Evolutionary conservation across 257 asterid genomes (phyloP), one percentile per base, ranked within the genome.

Genomic region (Nyctanthes arbortristis): DNA sequence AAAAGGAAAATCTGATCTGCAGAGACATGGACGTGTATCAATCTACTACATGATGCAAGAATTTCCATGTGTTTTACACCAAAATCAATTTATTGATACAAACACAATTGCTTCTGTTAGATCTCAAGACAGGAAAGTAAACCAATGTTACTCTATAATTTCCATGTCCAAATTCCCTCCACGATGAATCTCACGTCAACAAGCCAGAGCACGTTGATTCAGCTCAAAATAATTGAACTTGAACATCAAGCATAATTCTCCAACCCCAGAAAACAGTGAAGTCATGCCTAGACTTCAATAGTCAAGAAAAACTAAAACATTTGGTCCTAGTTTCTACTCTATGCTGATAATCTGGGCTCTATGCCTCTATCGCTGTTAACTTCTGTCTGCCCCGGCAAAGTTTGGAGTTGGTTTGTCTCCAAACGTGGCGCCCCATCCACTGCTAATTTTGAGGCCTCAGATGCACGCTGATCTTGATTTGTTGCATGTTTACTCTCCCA

Each of bases 381-480:
- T 52, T 52, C 31, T 24, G 30, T 7, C 59, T 35, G 40, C 40
- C 10, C 40, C 24, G 59, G 59, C 30, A 4, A 22, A 52, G 31
- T 52, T 3, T 24, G 59, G 59, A 52, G 59, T 22, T 52, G 59
- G 31, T 24, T 52, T 52, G 59, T 52, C 10, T 52, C 59, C 30
- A 66, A 25, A 69, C 55, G 34, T 13, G 45, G 37, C 37, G 29
- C 61, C 33, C 62, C 45, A 14, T 31, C 77, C 11, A 36, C 61
- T 9, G 77, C 20, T 56, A 74, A 31, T 65, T 57, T 67, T 49
- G 76, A 64, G 66, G 81, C 20, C 36, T 45, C 52, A 1, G 80
- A 25, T 63, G 82, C 70, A 68, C 57, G 73, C 14, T 32, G 60
- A 70, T 74, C 71, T 47, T 70, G 30, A 49, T 31, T 52, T 14